Conservation (phyloP, 129 eudicot genomes). For the Daucus carota region DNA sequence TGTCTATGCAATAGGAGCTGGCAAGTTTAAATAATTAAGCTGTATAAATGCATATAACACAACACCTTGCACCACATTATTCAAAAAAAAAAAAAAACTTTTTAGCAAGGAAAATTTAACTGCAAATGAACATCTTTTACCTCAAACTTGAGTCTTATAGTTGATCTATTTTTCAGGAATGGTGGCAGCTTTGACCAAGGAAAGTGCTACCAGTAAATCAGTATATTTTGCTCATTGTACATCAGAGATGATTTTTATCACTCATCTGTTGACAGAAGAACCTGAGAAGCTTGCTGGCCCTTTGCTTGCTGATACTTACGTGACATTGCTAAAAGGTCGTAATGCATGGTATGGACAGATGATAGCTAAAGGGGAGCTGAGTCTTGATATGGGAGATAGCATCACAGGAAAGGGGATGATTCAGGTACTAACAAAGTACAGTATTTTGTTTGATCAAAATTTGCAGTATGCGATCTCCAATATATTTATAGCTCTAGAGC, state of each 20-base stretch:
- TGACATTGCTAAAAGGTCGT: conserved; percentile 81
- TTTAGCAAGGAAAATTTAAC: no score
- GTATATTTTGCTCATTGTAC: conserved; percentile 94
- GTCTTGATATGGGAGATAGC: conserved; percentile 90
- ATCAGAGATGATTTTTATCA: conserved; percentile 90
- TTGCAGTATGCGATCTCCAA: background rate
- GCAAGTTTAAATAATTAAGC: conserved; percentile 20
- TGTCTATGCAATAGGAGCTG: no score
- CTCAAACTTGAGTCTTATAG: background rate
- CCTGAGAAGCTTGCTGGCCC: conserved; percentile 96
- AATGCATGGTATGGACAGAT: conserved; percentile 95
- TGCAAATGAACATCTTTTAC: background rate
- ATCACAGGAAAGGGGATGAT: conserved; percentile 87
- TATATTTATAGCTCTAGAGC: background rate
- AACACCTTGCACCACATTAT: background rate
- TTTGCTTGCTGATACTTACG: conserved; percentile 86
- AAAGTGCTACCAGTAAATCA: conserved; percentile 93
- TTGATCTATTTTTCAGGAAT: conserved; percentile 41
- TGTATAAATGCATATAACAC: background rate
- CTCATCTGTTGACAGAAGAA: conserved; percentile 77
- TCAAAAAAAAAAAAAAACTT: no score
- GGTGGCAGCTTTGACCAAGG: conserved; percentile 86
- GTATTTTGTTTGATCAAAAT: background rate
- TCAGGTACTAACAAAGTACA: conserved; percentile 37
- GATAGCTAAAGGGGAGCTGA: conserved; percentile 77